Evolutionary conservation across 768 basidiomycete genomes (phyloP), one percentile per base, ranked within the genome.

Genomic region (Dentipellis fragilis): DNA sequence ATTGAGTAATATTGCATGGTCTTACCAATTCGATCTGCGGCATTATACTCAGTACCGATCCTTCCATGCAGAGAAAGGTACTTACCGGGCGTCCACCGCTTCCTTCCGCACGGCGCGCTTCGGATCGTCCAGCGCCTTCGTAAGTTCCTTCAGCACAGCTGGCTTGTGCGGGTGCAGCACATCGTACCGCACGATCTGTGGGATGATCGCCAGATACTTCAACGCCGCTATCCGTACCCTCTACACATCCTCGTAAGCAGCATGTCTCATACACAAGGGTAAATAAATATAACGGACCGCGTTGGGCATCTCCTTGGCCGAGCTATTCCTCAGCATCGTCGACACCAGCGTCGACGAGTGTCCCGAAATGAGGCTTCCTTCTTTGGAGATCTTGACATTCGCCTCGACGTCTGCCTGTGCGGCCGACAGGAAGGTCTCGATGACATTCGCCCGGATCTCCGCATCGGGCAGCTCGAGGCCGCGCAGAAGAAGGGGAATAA

Each of bases 401-500:
- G 71, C 63, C 34, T 72, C 68, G 10, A 80, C 72, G 60, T 78
- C 74, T 1, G 80, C 79, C 42, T 81, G 79, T 8, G 89, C 81
- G 6, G 90, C 81, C 1, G 83, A 77, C 9, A 82, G 76, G 38
- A 98, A 75, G 9, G 85, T 87, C 53, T 88, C 81, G 55, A 97
- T 87, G 50, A 93, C 85, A 69, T 87, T 84, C 14, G 79, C 76
- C 21, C 91, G 84, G 57, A 94, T 81, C 23, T 80, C 76, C 9
- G 79, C 69, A 66, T 92, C 85, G 3, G 84, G 80, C 4, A 96
- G 71, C 42, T 89, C 83, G 16, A 98, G 79, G 3, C 91, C 87
- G 14, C 88, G 87, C 45, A 99, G 72, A 4, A 99, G 75, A 12
- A 97, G 76, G 0, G 96, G 93, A 61, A 97, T 80, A 11, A 98